Conservation (phyloP, 192 early-diverging fungal genomes). For the Podila epigama region DNA sequence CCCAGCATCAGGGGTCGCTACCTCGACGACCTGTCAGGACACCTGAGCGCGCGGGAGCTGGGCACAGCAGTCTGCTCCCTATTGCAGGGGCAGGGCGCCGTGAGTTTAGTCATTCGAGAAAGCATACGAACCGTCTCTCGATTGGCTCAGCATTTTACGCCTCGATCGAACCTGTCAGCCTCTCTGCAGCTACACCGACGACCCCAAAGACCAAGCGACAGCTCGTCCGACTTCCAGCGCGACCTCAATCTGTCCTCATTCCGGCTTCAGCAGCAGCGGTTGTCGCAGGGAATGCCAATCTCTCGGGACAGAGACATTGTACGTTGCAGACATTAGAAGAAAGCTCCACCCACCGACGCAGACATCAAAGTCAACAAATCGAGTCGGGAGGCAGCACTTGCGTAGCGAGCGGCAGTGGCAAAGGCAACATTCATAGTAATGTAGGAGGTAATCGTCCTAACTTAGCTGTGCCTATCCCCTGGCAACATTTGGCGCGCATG, state of each 20-base stretch:
- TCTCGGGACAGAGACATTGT: no score
- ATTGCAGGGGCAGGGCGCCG: neutral
- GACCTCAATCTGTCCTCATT: slow-evolving; percentile 33
- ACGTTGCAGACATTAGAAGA: neutral
- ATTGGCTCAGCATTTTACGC: slow-evolving; percentile 36
- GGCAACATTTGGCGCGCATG: slow-evolving; percentile 24
- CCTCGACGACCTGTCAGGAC: neutral
- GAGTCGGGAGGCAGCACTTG: slow-evolving; percentile 1
- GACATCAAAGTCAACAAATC: slow-evolving; percentile 23
- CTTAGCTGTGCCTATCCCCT: slow-evolving; percentile 13
- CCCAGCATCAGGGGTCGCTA: neutral
- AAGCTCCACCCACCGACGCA: slow-evolving; percentile 5
- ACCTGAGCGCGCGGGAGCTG: neutral
- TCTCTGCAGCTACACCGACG: slow-evolving; percentile 18
- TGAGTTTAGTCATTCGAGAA: slow-evolving; percentile 20
- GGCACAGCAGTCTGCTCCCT: neutral
- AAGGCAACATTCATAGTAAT: no score
- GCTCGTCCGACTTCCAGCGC: slow-evolving; percentile 20
- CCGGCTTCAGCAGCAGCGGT: slow-evolving; percentile 3
- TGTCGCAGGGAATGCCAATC: neutral
- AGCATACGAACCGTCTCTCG: slow-evolving; percentile 17
- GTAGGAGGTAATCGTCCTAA: no score
- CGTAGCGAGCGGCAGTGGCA: no score
- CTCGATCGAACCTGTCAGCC: slow-evolving; percentile 24
- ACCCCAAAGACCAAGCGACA: slow-evolving; percentile 14